A percentile compares a stretch with the other conserved stretches of the same genome.
phyloP scores from a whole-genome alignment of 1,139 yeast genomes.

The Zhuliangozyma blackwelliae region DNA sequence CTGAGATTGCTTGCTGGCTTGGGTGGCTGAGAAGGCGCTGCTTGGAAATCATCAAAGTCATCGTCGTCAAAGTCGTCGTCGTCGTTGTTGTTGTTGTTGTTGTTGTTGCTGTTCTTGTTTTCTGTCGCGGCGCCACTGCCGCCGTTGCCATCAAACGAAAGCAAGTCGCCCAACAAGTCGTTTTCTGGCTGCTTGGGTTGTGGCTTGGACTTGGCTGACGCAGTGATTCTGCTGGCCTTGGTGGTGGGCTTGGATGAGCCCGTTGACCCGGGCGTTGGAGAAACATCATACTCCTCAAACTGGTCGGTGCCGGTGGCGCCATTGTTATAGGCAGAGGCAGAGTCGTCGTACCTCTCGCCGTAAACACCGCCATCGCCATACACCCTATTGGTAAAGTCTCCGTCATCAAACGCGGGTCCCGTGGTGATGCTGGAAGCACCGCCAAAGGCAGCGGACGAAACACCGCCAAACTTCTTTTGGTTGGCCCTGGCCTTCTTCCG shows the following conservation, averaged over 20 bases:
- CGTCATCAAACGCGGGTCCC: constrained; percentile 36
- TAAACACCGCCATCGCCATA: constrained; percentile 82
- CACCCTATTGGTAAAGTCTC: constrained; percentile 52
- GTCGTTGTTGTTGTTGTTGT: constrained; percentile 1
- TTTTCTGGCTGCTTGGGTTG: constrained; percentile 19
- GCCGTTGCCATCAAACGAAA: constrained; percentile 40
- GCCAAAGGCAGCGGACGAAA: constrained; percentile 49
- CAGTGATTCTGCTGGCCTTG: constrained; percentile 39
- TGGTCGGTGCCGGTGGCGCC: constrained; percentile 41
- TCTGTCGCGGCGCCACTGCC: constrained; percentile 11
- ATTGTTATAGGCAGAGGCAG: constrained; percentile 41
- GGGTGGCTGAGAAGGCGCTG: constrained; percentile 52
- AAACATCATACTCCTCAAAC: constrained; percentile 70
- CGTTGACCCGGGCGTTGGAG: constrained; percentile 19
- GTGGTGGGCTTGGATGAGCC: constrained; percentile 36
- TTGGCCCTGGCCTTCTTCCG: constrained; percentile 86
- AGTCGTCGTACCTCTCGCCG: constrained; percentile 62
- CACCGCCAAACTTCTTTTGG: constrained; percentile 75
- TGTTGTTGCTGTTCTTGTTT: constrained; percentile 5
- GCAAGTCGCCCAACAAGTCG: constrained; percentile 52
- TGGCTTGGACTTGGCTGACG: constrained; percentile 19
- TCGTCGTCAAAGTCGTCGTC: constrained; percentile 71
- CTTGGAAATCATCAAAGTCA: constrained; percentile 92
- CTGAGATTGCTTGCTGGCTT: constrained; percentile 15
- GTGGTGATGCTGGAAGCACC: constrained; percentile 42